Conservation (phyloP, 208 protist genomes). For the Leishmania aethiopica region DNA sequence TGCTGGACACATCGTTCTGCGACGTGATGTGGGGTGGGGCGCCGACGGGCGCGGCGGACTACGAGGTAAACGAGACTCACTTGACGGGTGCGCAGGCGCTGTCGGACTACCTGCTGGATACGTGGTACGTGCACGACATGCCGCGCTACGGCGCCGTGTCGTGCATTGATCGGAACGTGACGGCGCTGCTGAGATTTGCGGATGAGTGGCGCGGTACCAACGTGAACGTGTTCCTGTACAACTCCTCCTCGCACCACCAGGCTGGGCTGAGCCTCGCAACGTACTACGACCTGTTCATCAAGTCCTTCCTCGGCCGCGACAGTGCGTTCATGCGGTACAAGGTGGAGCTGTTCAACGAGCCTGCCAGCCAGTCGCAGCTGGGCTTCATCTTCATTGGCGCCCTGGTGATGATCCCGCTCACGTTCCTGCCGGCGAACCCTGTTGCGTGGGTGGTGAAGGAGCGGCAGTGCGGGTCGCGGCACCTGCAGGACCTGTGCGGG, state of each 20-base stretch:
- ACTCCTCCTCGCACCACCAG: constrained; percentile 32
- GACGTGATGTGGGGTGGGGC: constrained; percentile 26
- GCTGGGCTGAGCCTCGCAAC: constrained; percentile 41
- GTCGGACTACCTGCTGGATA: constrained; percentile 49
- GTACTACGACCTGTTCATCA: constrained; percentile 94
- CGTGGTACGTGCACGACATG: constrained; percentile 25
- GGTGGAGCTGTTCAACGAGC: constrained; percentile 19
- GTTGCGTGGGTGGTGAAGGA: constrained; percentile 79
- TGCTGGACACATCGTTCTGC: constrained; percentile 35
- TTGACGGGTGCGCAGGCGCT: constrained; percentile 21
- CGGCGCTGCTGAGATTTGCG: background rate
- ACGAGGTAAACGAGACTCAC: constrained; percentile 10
- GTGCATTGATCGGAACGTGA: constrained; percentile 24
- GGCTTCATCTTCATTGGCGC: constrained; percentile 36
- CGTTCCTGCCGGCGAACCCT: constrained; percentile 50
- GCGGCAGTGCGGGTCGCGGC: constrained; percentile 59
- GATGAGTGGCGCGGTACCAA: background rate
- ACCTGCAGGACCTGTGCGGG: constrained; percentile 78
- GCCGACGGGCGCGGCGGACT: constrained; percentile 17
- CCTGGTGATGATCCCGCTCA: constrained; percentile 64
- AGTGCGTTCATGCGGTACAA: constrained; percentile 6
- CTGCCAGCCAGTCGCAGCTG: constrained; percentile 11
- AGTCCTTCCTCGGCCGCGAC: constrained; percentile 24
- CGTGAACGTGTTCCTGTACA: constrained; percentile 15
- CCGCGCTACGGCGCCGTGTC: constrained; percentile 17